Evolutionary conservation across 345 rosid species (phyloP).

Genomic region (Citrus mangshanensis): DNA sequence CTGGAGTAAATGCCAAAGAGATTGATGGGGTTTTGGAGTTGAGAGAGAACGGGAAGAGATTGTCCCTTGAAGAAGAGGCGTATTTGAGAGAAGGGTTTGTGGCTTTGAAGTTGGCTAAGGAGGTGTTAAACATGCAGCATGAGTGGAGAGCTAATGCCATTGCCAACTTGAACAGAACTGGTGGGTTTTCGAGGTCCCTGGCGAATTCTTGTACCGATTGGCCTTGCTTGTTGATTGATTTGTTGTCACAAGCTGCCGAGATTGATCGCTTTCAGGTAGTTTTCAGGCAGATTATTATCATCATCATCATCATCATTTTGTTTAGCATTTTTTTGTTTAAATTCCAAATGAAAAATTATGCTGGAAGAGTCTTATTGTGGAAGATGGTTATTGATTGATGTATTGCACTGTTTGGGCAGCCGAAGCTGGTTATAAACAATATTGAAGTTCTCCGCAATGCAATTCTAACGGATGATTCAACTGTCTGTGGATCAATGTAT

Average conservation of each 20-base stretch:
- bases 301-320: neutral
- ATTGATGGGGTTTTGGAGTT: constrained; percentile 58
- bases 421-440: constrained; percentile 93
- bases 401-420: constrained; percentile 54
- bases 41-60: constrained; percentile 48
- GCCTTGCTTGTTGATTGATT: constrained; percentile 89
- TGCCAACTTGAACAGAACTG: constrained; percentile 64
- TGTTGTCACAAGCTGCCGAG: constrained; percentile 92
- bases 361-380: neutral
- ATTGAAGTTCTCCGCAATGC: constrained; percentile 79
- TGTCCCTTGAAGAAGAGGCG: constrained; percentile 72
- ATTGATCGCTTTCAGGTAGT: constrained; percentile 79
- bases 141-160: constrained; percentile 85
- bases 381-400: neutral
- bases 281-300: neutral
- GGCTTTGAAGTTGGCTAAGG: constrained; percentile 83
- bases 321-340: neutral
- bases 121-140: constrained; percentile 61
- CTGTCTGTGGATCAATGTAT: constrained; percentile 63
- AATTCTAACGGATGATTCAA: constrained; percentile 53
- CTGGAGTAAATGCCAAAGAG: constrained; percentile 70
- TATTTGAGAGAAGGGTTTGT: constrained; percentile 68
- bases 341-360: neutral
- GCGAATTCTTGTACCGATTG: constrained; percentile 87
- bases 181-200: constrained; percentile 73